phyloP scores from a whole-genome alignment of 306 rosid genomes.

The Fagus crenata region DNA sequence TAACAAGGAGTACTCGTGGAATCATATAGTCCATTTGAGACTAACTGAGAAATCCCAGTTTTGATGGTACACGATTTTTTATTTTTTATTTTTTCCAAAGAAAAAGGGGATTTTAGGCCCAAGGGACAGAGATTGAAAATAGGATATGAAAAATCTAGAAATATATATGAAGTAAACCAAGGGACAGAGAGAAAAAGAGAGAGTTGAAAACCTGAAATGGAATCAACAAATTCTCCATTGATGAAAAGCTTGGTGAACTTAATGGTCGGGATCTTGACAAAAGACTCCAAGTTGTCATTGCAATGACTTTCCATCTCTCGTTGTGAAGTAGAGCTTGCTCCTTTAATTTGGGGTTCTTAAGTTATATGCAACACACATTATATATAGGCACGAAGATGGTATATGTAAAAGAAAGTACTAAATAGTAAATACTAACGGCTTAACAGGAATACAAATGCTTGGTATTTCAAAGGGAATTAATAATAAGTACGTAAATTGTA shows the following conservation, averaged over 20 bases:
- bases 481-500: too few species aligned
- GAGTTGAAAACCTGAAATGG: slow-evolving; percentile 62
- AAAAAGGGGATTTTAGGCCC: not conserved
- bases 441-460: too few species aligned
- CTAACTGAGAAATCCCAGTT: not conserved
- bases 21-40: too few species aligned
- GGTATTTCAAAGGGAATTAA: too few species aligned
- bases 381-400: not conserved
- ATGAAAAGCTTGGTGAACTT: slow-evolving; percentile 90
- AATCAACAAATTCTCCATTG: slow-evolving; percentile 75
- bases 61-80: too few species aligned
- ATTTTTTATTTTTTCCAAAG: too few species aligned
- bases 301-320: slow-evolving; percentile 45
- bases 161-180: not conserved
- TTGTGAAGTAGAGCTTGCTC: not conserved
- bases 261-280: slow-evolving; percentile 45
- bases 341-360: not conserved
- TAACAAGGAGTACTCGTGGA: too few species aligned
- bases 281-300: slow-evolving; percentile 22
- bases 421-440: not conserved
- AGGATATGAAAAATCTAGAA: not conserved
- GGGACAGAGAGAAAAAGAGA: not conserved
- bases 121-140: not conserved
- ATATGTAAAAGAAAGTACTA: too few species aligned
- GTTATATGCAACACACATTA: too few species aligned